phyloP scores from a whole-genome alignment of 805 yeast species.

The Candida ortonii region DNA sequence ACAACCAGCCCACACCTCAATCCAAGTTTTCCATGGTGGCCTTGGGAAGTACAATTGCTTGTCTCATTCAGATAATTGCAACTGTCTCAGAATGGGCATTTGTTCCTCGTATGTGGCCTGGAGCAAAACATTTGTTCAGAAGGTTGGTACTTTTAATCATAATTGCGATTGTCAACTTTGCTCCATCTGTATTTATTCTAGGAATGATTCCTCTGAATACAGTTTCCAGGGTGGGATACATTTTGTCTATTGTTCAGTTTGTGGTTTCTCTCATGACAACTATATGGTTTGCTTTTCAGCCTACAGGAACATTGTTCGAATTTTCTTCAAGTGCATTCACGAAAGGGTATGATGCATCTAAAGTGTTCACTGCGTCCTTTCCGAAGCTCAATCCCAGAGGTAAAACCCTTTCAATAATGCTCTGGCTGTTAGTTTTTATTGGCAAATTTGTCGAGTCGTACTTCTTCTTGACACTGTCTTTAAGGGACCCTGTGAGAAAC shows the following conservation, averaged over 20 bases:
- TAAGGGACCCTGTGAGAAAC: slow-evolving; percentile 51
- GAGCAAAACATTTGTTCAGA: slow-evolving; percentile 37
- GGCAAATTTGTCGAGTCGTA: slow-evolving; percentile 54
- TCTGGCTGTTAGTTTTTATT: slow-evolving; percentile 47
- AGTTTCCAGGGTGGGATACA: slow-evolving; percentile 35
- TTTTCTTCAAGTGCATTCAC: slow-evolving; percentile 19
- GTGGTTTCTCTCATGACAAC: slow-evolving; percentile 40
- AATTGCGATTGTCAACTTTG: slow-evolving; percentile 34
- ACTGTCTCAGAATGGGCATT: slow-evolving; percentile 41
- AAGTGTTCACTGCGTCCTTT: slow-evolving; percentile 43
- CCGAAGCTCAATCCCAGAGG: slow-evolving; percentile 39
- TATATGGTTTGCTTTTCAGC: slow-evolving; percentile 42
- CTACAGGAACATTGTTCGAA: slow-evolving; percentile 32
- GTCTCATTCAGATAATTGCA: slow-evolving; percentile 40
- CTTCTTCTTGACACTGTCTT: slow-evolving; percentile 50
- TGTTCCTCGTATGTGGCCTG: slow-evolving; percentile 49
- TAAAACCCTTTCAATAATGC: slow-evolving; percentile 38
- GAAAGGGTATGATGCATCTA: slow-evolving; percentile 34
- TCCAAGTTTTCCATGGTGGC: slow-evolving; percentile 43
- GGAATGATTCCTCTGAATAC: slow-evolving; percentile 36
- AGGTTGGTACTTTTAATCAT: slow-evolving; percentile 35
- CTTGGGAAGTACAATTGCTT: slow-evolving; percentile 45
- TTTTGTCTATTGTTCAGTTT: slow-evolving; percentile 42
- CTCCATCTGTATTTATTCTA: slow-evolving; percentile 43
- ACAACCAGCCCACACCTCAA: slow-evolving; percentile 46